Evolutionary conservation across 768 basidiomycete species (phyloP), one percentile per base, ranked within the genome.

Genomic region (Myochromella boudieri): DNA sequence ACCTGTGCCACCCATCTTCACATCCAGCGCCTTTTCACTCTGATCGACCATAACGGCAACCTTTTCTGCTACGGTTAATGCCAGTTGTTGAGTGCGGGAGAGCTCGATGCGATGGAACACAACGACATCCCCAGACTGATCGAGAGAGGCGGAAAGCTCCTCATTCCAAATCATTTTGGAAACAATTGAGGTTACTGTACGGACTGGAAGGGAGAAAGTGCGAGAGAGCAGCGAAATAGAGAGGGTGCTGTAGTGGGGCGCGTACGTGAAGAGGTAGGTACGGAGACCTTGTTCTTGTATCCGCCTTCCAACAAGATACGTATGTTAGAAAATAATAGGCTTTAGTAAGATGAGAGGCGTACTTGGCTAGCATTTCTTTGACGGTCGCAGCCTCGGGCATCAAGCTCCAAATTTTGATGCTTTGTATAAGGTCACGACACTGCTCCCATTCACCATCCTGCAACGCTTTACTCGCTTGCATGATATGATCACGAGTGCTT

Each of bases 161-260:
- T 97, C 97, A 60, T 79, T 92, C 92, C 95, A 97, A 58, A 98
- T 97, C 97, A 99, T 97, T 68, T 94, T 91, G 21, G 91, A 95
- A 31, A 97, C 89, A 55, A 97, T 83, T 10, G 93, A 92, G 6
- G 87, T 92, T 3, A 97, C 91, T 3, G 84, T 72, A 32, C 87
- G 80, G 39, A 85, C 67, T 3, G 95, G 80, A 24, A 98, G 74
- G 7, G 84, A 85, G 72, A 98, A 97, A 1, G 92, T 95, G 37
- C 81, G 77, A 8, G 95, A 85, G 26, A 99, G 82, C 42, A 95
- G 78, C 0, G 84, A 79, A 36, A 99, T 78, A 1, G 97, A 97
- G 28, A 97, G 77, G 10, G 92, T 90, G 60, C 80, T 85, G 72
- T 99, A 98, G 68, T 93, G 84, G 7, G 93, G 84, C 11, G 95